phyloP scores from a whole-genome alignment of 306 rosid genomes.

The Sesbania bispinosa region DNA sequence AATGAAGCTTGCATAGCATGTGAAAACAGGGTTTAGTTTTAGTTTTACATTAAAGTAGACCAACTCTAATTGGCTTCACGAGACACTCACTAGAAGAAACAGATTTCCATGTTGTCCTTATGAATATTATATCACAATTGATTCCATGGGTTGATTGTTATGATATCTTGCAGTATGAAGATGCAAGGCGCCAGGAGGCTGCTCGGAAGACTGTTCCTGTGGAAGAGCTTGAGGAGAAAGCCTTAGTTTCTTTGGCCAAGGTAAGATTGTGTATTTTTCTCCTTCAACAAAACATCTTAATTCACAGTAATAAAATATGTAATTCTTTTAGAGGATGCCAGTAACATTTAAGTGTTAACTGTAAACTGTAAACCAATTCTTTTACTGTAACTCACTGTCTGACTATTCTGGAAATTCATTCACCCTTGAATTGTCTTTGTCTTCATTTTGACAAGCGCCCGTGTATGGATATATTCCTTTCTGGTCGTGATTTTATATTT shows the following conservation, averaged over 20 bases:
- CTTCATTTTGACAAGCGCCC: conserved; percentile 2
- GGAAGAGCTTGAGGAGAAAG: conserved; percentile 90
- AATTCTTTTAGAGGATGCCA: neutral
- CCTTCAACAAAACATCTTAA: neutral
- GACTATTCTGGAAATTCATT: conserved; percentile 7
- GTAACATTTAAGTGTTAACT: neutral
- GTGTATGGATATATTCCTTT: neutral
- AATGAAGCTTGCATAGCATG: conserved; percentile 14
- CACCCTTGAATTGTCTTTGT: conserved; percentile 6
- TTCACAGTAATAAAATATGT: neutral
- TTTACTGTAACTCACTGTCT: neutral
- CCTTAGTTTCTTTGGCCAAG: conserved; percentile 81
- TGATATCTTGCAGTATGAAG: conserved; percentile 68
- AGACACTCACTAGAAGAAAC: neutral
- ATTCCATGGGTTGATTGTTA: conserved; percentile 18
- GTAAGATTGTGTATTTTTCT: conserved; percentile 35
- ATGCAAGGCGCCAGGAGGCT: conserved; percentile 66
- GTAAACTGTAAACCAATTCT: neutral
- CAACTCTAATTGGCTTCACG: neutral
- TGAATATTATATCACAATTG: neutral
- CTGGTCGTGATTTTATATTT: too few relatives aligned
- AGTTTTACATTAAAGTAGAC: neutral
- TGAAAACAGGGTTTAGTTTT: neutral
- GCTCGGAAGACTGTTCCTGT: conserved; percentile 73
- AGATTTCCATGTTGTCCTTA: conserved; percentile 1